Percentiles rank a stretch among this genome's conserved stretches.
Evolutionary conservation across 768 basidiomycete genomes (phyloP).

Genomic region (Tulasnella sp.): DNA sequence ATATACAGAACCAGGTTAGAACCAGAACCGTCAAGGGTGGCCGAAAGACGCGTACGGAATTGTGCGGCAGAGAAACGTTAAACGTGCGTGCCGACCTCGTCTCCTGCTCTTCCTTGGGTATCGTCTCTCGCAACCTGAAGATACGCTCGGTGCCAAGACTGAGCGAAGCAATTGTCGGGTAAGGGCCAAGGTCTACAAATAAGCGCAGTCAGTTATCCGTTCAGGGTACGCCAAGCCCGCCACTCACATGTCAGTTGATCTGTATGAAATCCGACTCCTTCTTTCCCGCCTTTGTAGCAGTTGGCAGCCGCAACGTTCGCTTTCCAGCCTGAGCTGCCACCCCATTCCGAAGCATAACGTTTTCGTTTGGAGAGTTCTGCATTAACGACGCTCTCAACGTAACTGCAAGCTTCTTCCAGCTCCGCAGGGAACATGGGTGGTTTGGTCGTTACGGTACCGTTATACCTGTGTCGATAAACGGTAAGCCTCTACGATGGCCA

Average conservation of each 20-base stretch:
- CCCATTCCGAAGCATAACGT: constrained; percentile 72
- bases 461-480: constrained; percentile 60
- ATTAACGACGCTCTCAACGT: constrained; percentile 72
- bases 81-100: constrained; percentile 69
- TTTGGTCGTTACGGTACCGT: constrained; percentile 64
- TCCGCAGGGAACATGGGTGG: constrained; percentile 61
- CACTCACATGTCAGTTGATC: constrained; percentile 47
- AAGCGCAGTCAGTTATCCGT: not conserved
- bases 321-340: constrained; percentile 56
- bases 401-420: constrained; percentile 79
- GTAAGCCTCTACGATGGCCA: not conserved
- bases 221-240: not conserved
- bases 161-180: constrained; percentile 82
- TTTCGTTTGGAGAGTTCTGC: constrained; percentile 64
- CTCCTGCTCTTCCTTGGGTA: constrained; percentile 63
- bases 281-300: constrained; percentile 77
- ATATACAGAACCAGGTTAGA: constrained; percentile 7
- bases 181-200: constrained; percentile 78
- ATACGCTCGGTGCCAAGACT: constrained; percentile 69
- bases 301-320: constrained; percentile 88
- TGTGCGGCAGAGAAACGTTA: constrained; percentile 75
- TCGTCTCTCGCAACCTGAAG: constrained; percentile 77
- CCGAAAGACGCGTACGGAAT: constrained; percentile 58
- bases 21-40: not conserved
- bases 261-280: constrained; percentile 80